phyloP scores from a whole-genome alignment of 805 yeast species.

The Candida ficus region DNA sequence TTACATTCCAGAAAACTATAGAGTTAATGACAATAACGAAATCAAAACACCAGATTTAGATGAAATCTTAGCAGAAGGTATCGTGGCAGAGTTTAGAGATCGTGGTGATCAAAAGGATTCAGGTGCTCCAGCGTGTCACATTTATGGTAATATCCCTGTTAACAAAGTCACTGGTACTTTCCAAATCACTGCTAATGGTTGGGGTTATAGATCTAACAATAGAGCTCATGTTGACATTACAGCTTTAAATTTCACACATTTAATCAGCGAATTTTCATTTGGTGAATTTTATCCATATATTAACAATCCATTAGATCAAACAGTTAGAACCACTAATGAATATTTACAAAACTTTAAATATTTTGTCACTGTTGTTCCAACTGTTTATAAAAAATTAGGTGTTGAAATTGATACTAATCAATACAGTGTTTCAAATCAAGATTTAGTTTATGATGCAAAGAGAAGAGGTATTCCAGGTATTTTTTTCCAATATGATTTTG shows the following conservation, averaged over 20 bases:
- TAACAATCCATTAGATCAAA: conserved; percentile 81
- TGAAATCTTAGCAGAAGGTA: conserved; percentile 57
- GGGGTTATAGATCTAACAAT: conserved; percentile 44
- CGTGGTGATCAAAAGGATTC: conserved; percentile 34
- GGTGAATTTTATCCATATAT: conserved; percentile 87
- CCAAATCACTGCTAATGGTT: conserved; percentile 75
- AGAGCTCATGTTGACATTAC: conserved; percentile 42
- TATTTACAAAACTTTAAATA: conserved; percentile 55
- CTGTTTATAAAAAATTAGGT: conserved; percentile 67
- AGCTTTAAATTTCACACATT: conserved; percentile 74
- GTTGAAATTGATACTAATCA: conserved; percentile 75
- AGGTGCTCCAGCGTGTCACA: conserved; percentile 75
- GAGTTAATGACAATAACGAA: conserved; percentile 40
- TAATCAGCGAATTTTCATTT: conserved; percentile 80
- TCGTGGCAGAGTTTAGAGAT: conserved; percentile 59
- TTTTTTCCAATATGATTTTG: conserved; percentile 80
- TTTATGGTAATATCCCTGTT: conserved; percentile 78
- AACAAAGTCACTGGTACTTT: conserved; percentile 83
- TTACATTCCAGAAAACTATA: conserved; percentile 45
- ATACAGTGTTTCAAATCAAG: conserved; percentile 63
- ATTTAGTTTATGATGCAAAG: conserved; percentile 22
- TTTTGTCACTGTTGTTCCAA: conserved; percentile 77
- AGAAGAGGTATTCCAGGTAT: conserved; percentile 61
- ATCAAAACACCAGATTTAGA: conserved; percentile 60
- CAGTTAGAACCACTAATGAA: conserved; percentile 51